Conservation (phyloP, 108 stramenopile genomes). For the Fistulifera pelliculosa region DNA sequence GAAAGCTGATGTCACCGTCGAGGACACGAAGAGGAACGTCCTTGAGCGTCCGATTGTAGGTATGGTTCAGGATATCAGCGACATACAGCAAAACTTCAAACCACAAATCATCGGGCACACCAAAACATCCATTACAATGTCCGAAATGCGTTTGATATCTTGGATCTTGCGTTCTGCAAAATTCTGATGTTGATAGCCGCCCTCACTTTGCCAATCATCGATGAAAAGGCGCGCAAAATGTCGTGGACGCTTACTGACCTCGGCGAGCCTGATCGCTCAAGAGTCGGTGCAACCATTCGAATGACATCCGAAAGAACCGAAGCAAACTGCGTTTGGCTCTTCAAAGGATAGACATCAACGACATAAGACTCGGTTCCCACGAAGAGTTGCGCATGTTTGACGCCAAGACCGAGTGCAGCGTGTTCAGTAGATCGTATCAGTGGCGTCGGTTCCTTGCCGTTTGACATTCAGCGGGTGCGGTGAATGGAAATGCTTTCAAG, state of each 20-base stretch:
- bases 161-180: slow-evolving; percentile 11
- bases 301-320: slow-evolving; percentile 15
- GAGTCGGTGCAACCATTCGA: slow-evolving; percentile 11
- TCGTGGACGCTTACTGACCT: slow-evolving; percentile 16
- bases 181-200: slow-evolving; percentile 18
- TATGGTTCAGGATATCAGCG: slow-evolving; percentile 12
- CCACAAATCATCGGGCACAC: slow-evolving; percentile 15
- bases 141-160: slow-evolving; percentile 8
- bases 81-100: slow-evolving; percentile 5
- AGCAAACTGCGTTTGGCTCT: slow-evolving; percentile 8
- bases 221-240: slow-evolving; percentile 14
- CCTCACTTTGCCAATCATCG: slow-evolving; percentile 13
- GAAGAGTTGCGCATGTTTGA: slow-evolving; percentile 13
- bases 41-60: slow-evolving; percentile 2
- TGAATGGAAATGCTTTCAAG: slow-evolving; percentile 6
- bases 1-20: slow-evolving; percentile 16
- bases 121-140: slow-evolving; percentile 11
- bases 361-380: neutral
- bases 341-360: slow-evolving; percentile 15
- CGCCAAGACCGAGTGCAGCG: neutral
- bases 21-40: slow-evolving; percentile 6
- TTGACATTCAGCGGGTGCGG: neutral
- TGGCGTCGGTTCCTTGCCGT: slow-evolving; percentile 11
- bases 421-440: slow-evolving; percentile 9
- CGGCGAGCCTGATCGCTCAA: slow-evolving; percentile 6